phyloP scores from a whole-genome alignment of 2,329 filamentous ascomycete species.

The Scedosporium apiospermum region DNA sequence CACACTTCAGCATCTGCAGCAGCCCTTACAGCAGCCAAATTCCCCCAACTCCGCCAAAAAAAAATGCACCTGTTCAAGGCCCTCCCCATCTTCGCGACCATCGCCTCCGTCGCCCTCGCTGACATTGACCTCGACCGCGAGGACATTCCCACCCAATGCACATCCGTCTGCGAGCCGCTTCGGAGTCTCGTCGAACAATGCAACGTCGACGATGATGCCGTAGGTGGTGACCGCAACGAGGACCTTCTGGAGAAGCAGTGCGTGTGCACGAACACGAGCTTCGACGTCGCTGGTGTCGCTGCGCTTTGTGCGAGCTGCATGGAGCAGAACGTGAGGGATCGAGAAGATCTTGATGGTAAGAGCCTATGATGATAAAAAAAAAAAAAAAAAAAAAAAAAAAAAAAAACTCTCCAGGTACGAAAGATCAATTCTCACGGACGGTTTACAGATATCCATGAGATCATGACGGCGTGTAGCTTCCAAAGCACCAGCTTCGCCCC shows the following conservation, averaged over 20 bases:
- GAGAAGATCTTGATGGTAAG: constrained; percentile 13
- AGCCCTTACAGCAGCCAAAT: background rate
- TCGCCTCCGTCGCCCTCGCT: constrained; percentile 8
- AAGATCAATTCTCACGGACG: background rate
- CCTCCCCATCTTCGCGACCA: constrained; percentile 3
- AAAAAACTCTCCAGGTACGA: background rate
- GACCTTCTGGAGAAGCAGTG: constrained; percentile 21
- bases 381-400: too few species aligned
- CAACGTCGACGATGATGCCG: constrained; percentile 12
- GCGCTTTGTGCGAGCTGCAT: constrained; percentile 29
- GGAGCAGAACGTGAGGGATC: constrained; percentile 10
- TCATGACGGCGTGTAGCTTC: constrained; percentile 13
- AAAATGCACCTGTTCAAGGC: constrained; percentile 6
- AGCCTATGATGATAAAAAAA: too few species aligned
- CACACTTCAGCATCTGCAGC: too few species aligned
- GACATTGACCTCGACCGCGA: constrained; percentile 12
- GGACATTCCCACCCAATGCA: constrained; percentile 12
- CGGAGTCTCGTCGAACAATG: constrained; percentile 10
- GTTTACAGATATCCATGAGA: constrained; percentile 12
- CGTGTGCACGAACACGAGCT: constrained; percentile 28
- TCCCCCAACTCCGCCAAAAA: background rate
- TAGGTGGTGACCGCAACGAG: constrained; percentile 11
- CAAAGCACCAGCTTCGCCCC: constrained; percentile 9
- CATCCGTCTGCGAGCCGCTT: constrained; percentile 12
- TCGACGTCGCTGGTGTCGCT: constrained; percentile 26